A percentile compares a stretch with the other conserved stretches of the same genome.
Conservation (phyloP, 2,329 filamentous ascomycete genomes). For the Plenodomus lindquistii region DNA sequence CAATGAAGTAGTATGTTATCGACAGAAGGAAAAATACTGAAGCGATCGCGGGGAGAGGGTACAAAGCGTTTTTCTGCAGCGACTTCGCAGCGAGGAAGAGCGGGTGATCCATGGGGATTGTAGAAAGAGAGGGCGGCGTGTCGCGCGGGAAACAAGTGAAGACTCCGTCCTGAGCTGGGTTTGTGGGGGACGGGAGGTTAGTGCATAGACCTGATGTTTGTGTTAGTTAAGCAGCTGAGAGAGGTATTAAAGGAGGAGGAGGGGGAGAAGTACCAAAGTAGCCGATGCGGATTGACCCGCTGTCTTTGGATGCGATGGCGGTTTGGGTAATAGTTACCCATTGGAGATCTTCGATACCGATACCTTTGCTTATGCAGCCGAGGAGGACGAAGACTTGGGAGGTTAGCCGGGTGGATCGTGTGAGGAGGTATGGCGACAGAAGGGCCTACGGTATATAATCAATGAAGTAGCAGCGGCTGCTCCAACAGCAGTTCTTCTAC, state of each 20-base stretch:
- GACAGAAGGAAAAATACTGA: conserved; percentile 1
- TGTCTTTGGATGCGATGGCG: not conserved
- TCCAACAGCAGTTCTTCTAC: too few species aligned
- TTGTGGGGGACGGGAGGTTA: conserved; percentile 2
- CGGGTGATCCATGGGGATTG: conserved; percentile 1
- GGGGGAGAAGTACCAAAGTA: conserved; percentile 7
- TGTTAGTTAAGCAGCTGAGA: not conserved
- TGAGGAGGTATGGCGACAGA: too few species aligned
- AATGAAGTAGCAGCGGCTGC: too few species aligned
- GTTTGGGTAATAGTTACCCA: not conserved
- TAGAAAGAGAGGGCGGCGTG: conserved; percentile 2
- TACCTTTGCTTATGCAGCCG: not conserved
- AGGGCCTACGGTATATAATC: too few species aligned
- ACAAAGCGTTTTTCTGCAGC: conserved; percentile 4
- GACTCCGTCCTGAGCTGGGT: not conserved
- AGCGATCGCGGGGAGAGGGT: conserved; percentile 6
- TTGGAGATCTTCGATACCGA: not conserved
- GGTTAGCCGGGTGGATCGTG: too few species aligned
- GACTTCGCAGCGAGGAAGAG: conserved; percentile 1
- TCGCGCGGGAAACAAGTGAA: conserved; percentile 3
- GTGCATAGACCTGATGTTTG: conserved; percentile 2
- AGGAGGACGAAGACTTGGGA: not conserved
- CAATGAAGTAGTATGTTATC: conserved; percentile 2
- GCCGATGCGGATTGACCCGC: conserved; percentile 4
- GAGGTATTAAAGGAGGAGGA: not conserved